A percentile compares a stretch with the other conserved stretches of the same genome.
phyloP scores from a whole-genome alignment of 2,329 filamentous ascomycete genomes.

The Ilyonectria mors-panacis region DNA sequence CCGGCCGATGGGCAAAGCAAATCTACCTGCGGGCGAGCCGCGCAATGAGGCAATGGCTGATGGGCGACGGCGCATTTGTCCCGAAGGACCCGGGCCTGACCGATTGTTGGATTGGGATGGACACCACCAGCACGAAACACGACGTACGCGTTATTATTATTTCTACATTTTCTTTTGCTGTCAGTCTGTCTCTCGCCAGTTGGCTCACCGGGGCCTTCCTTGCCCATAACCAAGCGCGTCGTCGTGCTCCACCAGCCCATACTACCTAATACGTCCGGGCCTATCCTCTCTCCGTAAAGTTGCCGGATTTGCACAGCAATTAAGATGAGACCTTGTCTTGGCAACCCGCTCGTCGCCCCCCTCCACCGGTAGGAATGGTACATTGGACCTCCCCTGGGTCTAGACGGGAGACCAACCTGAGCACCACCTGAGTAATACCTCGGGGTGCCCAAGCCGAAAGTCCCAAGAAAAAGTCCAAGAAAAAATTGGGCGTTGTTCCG shows the following conservation, averaged over 20 bases:
- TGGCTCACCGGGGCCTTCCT: conserved; percentile 11
- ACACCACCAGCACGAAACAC: conserved; percentile 11
- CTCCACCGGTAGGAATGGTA: conserved; percentile 47
- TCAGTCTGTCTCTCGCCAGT: neutral
- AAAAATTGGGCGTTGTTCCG: neutral
- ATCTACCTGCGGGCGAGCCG: conserved; percentile 8
- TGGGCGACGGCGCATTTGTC: conserved; percentile 1
- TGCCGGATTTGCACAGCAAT: conserved; percentile 40
- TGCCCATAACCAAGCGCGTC: conserved; percentile 9
- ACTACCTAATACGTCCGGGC: neutral
- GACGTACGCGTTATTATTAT: conserved; percentile 18
- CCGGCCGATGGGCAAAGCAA: conserved; percentile 19
- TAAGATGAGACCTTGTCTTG: conserved; percentile 49
- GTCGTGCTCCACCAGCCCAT: conserved; percentile 33
- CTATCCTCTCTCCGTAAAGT: conserved; percentile 4
- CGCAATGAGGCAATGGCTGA: conserved; percentile 16
- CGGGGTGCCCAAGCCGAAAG: neutral
- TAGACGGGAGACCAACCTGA: conserved; percentile 13
- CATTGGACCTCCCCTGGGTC: conserved; percentile 8
- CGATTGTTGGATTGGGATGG: conserved; percentile 16
- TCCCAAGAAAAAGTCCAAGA: too few species aligned
- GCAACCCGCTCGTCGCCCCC: conserved; percentile 38
- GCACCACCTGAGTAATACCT: neutral
- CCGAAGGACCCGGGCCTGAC: conserved; percentile 22
- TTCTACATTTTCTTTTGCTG: neutral